Conservation (phyloP, 345 rosid species). For the Theobroma cacao region DNA sequence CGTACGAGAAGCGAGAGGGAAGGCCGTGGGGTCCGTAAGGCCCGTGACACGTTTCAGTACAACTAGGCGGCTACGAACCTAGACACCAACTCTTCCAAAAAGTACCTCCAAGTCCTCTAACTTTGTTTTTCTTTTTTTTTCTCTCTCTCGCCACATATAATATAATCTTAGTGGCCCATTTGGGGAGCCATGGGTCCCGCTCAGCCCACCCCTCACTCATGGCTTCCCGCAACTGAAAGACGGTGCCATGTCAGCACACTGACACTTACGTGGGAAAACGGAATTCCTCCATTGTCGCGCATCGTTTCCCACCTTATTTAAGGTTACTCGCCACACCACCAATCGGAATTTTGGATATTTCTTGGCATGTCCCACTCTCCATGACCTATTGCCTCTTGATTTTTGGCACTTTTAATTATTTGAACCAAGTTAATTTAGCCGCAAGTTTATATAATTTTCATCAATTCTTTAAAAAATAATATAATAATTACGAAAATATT, state of each 20-base stretch:
- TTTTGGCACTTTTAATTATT: too few relatives aligned
- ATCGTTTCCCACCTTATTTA: neutral
- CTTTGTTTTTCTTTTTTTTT: too few relatives aligned
- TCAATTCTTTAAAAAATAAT: too few relatives aligned
- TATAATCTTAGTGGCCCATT: neutral
- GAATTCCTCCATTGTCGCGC: conserved; percentile 14
- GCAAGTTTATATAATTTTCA: too few relatives aligned
- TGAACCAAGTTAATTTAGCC: too few relatives aligned
- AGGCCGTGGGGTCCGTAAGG: conserved; percentile 28
- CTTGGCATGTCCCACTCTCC: too few relatives aligned
- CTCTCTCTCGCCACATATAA: neutral
- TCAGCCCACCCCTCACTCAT: neutral
- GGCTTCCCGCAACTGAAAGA: neutral
- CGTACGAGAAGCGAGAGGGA: conserved; percentile 23
- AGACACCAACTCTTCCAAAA: conserved; percentile 17
- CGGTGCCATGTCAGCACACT: conserved; percentile 25
- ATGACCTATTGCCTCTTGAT: neutral
- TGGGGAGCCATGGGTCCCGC: neutral
- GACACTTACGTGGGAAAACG: conserved; percentile 24
- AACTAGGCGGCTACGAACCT: conserved; percentile 36
- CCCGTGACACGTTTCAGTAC: conserved; percentile 33
- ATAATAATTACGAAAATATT: too few relatives aligned
- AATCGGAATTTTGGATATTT: too few relatives aligned
- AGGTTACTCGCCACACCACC: neutral
- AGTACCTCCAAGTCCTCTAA: neutral